Evolutionary conservation across 2,329 filamentous ascomycete genomes (phyloP), one percentile per base, ranked within the genome.

Genomic region (Diaporthe sp.): DNA sequence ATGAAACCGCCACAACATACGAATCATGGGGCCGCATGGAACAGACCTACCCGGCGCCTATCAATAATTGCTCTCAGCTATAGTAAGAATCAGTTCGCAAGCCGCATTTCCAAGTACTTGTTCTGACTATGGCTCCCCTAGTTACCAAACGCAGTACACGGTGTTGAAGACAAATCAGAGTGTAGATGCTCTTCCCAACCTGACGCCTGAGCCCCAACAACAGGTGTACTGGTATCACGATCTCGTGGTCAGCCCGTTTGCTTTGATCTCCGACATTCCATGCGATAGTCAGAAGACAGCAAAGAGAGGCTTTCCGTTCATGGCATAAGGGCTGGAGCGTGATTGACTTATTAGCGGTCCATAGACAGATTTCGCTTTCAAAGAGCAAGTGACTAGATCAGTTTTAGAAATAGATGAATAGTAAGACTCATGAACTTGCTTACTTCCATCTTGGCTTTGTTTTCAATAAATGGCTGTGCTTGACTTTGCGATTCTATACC

Each of bases 141-240:
- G 74, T 37, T 75, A 75, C 61, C 70, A 71, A 22, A 75, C 74
- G 1, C 72, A 74, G 61, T 75, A 75, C 39, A 75, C 74, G 15
- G 56, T 75, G 27, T 56, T 75, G 19, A 75, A 75, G 42, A 75
- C 74, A 6, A 53, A 70, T 8, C 51, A 69, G 30, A 73, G n/a
- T 12, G 66, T 44, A 8, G 66, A 68, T 7, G 55, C 59, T 22
- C 47, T 68, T 19, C 74, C 72, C 13, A 75, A 75, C 39, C 50
- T 75, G 42, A 47, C 66, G 12, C 47, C 66, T 9, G 35, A 71
- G 42, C 66, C 74, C 13, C 66, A 75, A 25, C 63, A 69, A 22
- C 74, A 75, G 47, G 74, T 75, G 1, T 68, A 51, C 32, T 75
- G 66, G 74, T 75, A 74, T 55, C 72, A 75, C 19, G 74, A 75